Conservation (phyloP, 2,329 filamentous ascomycete genomes). For the Fusarium virguliforme region DNA sequence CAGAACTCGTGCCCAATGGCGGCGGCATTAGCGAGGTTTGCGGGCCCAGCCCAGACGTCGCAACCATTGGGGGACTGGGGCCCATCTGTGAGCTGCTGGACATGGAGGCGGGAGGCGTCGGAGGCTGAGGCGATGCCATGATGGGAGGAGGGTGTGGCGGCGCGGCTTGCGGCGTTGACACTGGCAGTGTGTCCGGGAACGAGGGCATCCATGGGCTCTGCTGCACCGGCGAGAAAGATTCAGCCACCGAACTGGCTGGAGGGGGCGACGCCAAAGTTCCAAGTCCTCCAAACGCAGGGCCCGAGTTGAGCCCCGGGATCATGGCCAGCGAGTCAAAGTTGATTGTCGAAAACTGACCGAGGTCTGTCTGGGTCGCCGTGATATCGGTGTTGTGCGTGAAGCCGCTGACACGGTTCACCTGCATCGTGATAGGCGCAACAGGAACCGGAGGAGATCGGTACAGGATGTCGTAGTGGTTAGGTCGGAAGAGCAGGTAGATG, state of each 20-base stretch:
- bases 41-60: conserved; percentile 37
- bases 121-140: conserved; percentile 53
- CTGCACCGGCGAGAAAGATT: conserved; percentile 56
- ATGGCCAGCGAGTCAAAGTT: conserved; percentile 63
- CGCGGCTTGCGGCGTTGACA: conserved; percentile 41
- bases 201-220: conserved; percentile 58
- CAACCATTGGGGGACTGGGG: conserved; percentile 40
- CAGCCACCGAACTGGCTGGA: conserved; percentile 50
- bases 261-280: conserved; percentile 56
- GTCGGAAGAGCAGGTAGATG: conserved; percentile 76
- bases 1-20: conserved; percentile 34
- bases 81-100: conserved; percentile 45
- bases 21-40: conserved; percentile 32
- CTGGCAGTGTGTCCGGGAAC: conserved; percentile 49
- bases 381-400: conserved; percentile 65
- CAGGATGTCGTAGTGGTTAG: conserved; percentile 93
- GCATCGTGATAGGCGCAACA: conserved; percentile 58
- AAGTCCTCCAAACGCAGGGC: conserved; percentile 48
- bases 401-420: conserved; percentile 68
- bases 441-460: conserved; percentile 70
- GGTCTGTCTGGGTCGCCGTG: conserved; percentile 57
- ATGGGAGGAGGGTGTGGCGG: conserved; percentile 52
- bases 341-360: conserved; percentile 61
- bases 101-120: conserved; percentile 55
- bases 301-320: conserved; percentile 62